phyloP scores from a whole-genome alignment of 169 alveolate species.

The Plasmodium berghei region DNA sequence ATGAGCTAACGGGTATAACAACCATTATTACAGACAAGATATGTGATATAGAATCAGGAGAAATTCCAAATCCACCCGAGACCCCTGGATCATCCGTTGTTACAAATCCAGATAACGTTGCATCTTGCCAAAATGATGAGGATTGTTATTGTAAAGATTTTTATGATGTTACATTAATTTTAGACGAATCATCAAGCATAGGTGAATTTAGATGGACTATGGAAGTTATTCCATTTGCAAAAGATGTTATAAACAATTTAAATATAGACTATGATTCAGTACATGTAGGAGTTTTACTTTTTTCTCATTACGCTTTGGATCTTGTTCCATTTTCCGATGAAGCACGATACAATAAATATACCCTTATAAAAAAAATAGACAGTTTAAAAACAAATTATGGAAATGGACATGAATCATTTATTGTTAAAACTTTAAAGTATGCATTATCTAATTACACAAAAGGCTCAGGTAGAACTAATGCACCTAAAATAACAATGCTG shows the following conservation, averaged over 20 bases:
- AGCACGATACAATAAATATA: constrained; percentile 39
- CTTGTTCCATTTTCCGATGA: constrained; percentile 42
- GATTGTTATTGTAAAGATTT: constrained; percentile 63
- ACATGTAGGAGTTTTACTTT: constrained; percentile 53
- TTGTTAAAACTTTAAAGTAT: constrained; percentile 26
- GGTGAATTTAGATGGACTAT: constrained; percentile 39
- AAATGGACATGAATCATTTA: constrained; percentile 37
- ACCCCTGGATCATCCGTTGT: neutral
- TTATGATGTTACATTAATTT: constrained; percentile 60
- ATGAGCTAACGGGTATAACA: constrained; percentile 43
- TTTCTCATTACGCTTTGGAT: constrained; percentile 47
- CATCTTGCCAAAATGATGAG: constrained; percentile 18
- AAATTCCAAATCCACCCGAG: neutral
- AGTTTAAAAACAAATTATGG: constrained; percentile 33
- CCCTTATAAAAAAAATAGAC: constrained; percentile 22
- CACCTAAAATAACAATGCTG: constrained; percentile 61
- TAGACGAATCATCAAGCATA: constrained; percentile 74
- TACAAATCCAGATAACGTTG: constrained; percentile 7
- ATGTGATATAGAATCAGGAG: constrained; percentile 45
- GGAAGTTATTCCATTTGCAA: constrained; percentile 66
- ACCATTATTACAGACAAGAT: constrained; percentile 46
- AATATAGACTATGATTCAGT: constrained; percentile 24
- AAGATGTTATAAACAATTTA: constrained; percentile 24
- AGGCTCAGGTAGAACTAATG: constrained; percentile 43
- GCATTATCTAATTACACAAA: constrained; percentile 22